Conservation (phyloP, 805 yeast species). For the Allodekkera sacchari region DNA sequence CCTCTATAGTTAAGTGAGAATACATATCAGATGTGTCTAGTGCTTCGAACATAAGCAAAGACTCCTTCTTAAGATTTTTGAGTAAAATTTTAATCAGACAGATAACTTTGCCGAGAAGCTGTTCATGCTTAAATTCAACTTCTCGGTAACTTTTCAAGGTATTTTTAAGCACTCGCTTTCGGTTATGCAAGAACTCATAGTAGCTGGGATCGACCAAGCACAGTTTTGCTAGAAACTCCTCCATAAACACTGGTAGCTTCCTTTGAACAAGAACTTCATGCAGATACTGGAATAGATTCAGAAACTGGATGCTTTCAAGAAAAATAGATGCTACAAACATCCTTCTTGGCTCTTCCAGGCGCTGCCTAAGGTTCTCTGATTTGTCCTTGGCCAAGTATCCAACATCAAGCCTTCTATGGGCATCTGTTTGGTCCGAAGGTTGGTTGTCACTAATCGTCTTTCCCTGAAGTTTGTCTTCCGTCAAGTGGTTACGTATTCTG, state of each 20-base stretch:
- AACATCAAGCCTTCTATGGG: no score
- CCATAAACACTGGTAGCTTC: conserved; percentile 7
- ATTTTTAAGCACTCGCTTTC: conserved; percentile 6
- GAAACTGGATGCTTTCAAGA: conserved; percentile 10
- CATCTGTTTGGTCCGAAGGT: no score
- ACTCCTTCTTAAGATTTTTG: background rate
- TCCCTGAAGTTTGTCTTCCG: background rate
- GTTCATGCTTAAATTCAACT: background rate
- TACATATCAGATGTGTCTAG: background rate
- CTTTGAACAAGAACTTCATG: conserved; percentile 1
- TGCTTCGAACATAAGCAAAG: no score
- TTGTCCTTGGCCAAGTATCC: background rate
- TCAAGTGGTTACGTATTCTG: conserved; percentile 12
- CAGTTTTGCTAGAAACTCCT: conserved; percentile 9
- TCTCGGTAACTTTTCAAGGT: background rate
- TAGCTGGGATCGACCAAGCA: conserved; percentile 16
- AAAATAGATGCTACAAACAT: conserved; percentile 14
- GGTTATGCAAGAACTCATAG: conserved; percentile 11
- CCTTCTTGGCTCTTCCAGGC: conserved; percentile 8
- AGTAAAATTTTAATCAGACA: conserved; percentile 2
- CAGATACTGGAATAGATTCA: conserved; percentile 4
- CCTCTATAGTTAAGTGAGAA: conserved; percentile 5
- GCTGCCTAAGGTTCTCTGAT: conserved; percentile 2
- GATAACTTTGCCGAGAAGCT: conserved; percentile 1
- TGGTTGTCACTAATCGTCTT: no score